Conservation (phyloP, 1,284 basidiomycete species). For the Ustilago trichophora region DNA sequence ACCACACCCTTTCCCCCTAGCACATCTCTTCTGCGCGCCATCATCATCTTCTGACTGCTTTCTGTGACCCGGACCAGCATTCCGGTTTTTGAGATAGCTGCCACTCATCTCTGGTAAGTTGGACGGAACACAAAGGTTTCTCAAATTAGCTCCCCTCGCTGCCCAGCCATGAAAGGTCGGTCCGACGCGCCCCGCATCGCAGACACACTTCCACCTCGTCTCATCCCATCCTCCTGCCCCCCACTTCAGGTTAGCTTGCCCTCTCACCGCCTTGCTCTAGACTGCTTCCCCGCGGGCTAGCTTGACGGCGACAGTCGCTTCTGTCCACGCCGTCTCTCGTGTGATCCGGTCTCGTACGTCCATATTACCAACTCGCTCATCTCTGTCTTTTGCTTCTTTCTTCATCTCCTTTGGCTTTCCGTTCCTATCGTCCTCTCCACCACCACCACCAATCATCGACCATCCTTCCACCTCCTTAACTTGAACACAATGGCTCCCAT, state of each 20-base stretch:
- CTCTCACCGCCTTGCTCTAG: too few relatives aligned
- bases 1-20: too few relatives aligned
- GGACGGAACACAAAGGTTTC: too few relatives aligned
- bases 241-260: not conserved
- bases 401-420: not conserved
- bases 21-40: too few relatives aligned
- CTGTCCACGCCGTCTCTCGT: too few relatives aligned
- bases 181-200: slow-evolving; percentile 33
- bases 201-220: not conserved
- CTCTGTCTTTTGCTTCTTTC: too few relatives aligned
- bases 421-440: not conserved
- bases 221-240: not conserved
- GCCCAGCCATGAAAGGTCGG: too few relatives aligned
- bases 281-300: too few relatives aligned
- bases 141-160: too few relatives aligned
- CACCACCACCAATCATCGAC: not conserved
- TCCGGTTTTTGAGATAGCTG: slow-evolving; percentile 1
- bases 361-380: slow-evolving; percentile 13
- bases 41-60: too few relatives aligned
- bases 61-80: slow-evolving; percentile 7
- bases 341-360: slow-evolving; percentile 2
- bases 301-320: too few relatives aligned
- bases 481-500: slow-evolving; percentile 27
- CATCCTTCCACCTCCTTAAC: not conserved
- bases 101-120: too few relatives aligned